A percentile compares a stretch with the other conserved stretches of the same genome.
Conservation (phyloP, 129 eudicot species). For the Pittosporum tobira region DNA sequence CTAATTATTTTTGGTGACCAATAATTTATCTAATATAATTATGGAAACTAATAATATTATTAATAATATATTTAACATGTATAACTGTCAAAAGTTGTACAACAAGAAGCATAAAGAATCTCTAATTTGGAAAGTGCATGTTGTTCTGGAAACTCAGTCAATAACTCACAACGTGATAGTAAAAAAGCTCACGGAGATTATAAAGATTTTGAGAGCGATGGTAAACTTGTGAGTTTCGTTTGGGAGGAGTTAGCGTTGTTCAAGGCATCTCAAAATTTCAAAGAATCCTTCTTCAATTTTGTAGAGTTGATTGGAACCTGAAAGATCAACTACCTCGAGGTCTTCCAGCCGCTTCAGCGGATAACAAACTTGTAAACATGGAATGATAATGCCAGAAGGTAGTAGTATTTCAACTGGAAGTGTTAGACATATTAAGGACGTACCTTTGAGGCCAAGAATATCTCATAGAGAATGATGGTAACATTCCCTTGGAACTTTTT, state of each 20-base stretch:
- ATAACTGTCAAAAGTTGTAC: constrained; percentile 22
- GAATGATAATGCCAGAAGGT: constrained; percentile 30
- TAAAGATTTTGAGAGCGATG: constrained; percentile 29
- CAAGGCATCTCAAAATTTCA: constrained; percentile 19
- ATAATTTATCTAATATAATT: too few relatives aligned
- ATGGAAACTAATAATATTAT: too few relatives aligned
- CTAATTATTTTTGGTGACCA: too few relatives aligned
- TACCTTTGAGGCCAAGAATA: constrained; percentile 20
- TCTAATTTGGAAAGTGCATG: constrained; percentile 23
- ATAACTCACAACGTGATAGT: constrained; percentile 23
- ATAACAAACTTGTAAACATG: constrained; percentile 27
- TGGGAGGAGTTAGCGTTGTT: constrained; percentile 36
- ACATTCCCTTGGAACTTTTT: constrained; percentile 19
- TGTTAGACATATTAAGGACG: constrained; percentile 30
- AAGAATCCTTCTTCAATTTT: constrained; percentile 23
- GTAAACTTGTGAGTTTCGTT: constrained; percentile 21
- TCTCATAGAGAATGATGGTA: constrained; percentile 26
- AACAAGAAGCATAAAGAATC: constrained; percentile 34
- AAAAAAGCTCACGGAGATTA: constrained; percentile 31
- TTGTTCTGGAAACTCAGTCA: constrained; percentile 20
- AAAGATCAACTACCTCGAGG: constrained; percentile 43
- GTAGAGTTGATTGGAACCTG: constrained; percentile 23
- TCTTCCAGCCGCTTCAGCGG: constrained; percentile 12
- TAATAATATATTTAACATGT: too few relatives aligned
- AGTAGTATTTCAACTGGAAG: constrained; percentile 21